A percentile compares a stretch with the other conserved stretches of the same genome.
Conservation (phyloP, 1,284 basidiomycete species). For the Austroboletus niveus region DNA sequence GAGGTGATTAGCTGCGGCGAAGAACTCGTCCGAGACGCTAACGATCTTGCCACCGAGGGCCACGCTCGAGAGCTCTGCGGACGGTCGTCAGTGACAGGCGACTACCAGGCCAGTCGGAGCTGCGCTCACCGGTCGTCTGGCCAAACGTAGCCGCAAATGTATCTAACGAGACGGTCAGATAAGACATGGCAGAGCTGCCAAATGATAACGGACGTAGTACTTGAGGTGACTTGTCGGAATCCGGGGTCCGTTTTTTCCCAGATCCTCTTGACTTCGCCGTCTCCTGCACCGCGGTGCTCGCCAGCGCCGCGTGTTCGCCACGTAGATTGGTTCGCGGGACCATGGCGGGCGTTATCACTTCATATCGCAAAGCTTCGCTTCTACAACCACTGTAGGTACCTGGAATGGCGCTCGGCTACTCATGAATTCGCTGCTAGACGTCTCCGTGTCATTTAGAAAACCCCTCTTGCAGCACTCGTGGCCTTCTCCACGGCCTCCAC, state of each 20-base stretch:
- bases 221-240: too few relatives aligned
- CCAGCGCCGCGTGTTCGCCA: too few relatives aligned
- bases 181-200: constrained; percentile 16
- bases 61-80: constrained; percentile 83
- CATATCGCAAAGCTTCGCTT: neutral
- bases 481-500: neutral
- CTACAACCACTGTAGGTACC: too few relatives aligned
- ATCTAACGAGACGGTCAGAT: constrained; percentile 17
- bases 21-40: constrained; percentile 92
- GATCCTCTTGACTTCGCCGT: too few relatives aligned
- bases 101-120: too few relatives aligned
- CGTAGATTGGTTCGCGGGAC: neutral
- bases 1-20: constrained; percentile 83
- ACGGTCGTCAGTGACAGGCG: neutral
- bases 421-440: too few relatives aligned
- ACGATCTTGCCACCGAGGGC: constrained; percentile 79
- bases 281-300: too few relatives aligned
- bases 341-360: neutral
- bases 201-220: too few relatives aligned
- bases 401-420: too few relatives aligned
- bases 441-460: too few relatives aligned
- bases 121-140: constrained; percentile 54
- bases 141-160: constrained; percentile 44
- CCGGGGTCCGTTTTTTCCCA: too few relatives aligned
- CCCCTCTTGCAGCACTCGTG: too few relatives aligned